phyloP scores from a whole-genome alignment of 2,329 filamentous ascomycete genomes.

The Fusarium heterosporum region DNA sequence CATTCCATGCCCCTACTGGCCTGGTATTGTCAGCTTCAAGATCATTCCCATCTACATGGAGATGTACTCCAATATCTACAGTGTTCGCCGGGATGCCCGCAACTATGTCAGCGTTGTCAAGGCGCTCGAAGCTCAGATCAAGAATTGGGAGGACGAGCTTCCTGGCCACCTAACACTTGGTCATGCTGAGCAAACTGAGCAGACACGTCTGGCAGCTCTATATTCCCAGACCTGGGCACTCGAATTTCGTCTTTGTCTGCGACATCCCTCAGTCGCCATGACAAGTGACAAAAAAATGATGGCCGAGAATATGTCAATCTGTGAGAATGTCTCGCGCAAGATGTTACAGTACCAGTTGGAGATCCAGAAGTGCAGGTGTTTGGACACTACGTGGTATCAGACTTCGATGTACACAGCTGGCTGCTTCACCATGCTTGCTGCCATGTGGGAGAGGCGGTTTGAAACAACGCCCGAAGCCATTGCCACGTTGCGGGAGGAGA shows the following conservation, averaged over 20 bases:
- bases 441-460: conserved; percentile 74
- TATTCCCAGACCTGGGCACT: conserved; percentile 66
- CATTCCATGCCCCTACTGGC: conserved; percentile 73
- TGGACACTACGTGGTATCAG: conserved; percentile 85
- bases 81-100: conserved; percentile 71
- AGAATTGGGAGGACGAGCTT: conserved; percentile 71
- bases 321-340: conserved; percentile 72
- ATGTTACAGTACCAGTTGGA: conserved; percentile 71
- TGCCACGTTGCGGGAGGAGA: conserved; percentile 71
- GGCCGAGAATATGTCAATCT: conserved; percentile 72
- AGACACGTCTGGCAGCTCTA: conserved; percentile 63
- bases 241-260: conserved; percentile 69
- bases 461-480: conserved; percentile 70
- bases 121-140: conserved; percentile 73
- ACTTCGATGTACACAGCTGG: conserved; percentile 78
- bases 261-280: conserved; percentile 71
- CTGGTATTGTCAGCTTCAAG: conserved; percentile 74
- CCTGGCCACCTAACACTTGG: conserved; percentile 69
- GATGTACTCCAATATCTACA: conserved; percentile 81
- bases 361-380: conserved; percentile 71
- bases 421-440: conserved; percentile 78
- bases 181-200: conserved; percentile 53
- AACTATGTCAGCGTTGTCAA: conserved; percentile 73
- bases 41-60: conserved; percentile 76
- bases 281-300: conserved; percentile 66